Conservation (phyloP, 2,329 filamentous ascomycete genomes). For the Cyphellophora attinorum region DNA sequence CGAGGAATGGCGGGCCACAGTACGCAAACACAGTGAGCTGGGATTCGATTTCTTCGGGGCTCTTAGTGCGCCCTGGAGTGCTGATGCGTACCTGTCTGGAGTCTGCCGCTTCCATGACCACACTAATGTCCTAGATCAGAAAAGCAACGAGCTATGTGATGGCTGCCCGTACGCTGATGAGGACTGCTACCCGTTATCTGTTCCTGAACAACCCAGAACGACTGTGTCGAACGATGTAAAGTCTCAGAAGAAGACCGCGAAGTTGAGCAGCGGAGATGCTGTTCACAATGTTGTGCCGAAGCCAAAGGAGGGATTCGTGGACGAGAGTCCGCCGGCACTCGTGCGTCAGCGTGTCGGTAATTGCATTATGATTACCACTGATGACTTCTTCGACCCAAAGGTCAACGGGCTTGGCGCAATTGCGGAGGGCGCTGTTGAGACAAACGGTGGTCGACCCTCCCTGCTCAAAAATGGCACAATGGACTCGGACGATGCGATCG, state of each 20-base stretch:
- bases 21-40: constrained; percentile 10
- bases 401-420: neutral
- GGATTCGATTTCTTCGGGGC: constrained; percentile 10
- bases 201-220: neutral
- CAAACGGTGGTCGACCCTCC: too few species aligned
- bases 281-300: neutral
- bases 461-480: neutral
- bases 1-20: constrained; percentile 11
- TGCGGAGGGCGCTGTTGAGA: neutral
- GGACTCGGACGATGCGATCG: neutral
- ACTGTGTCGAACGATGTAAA: neutral
- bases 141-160: constrained; percentile 5
- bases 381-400: neutral
- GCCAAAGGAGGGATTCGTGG: neutral
- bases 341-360: neutral
- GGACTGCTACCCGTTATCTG: constrained; percentile 12
- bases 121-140: constrained; percentile 5
- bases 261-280: neutral
- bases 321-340: neutral
- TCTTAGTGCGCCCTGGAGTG: constrained; percentile 8
- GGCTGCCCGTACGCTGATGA: constrained; percentile 11
- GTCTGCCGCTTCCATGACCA: constrained; percentile 14
- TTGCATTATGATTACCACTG: neutral
- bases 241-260: neutral
- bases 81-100: constrained; percentile 9